Evolutionary conservation across 495 filamentous ascomycete species (phyloP).

Genomic region (Bombardia bombarda): DNA sequence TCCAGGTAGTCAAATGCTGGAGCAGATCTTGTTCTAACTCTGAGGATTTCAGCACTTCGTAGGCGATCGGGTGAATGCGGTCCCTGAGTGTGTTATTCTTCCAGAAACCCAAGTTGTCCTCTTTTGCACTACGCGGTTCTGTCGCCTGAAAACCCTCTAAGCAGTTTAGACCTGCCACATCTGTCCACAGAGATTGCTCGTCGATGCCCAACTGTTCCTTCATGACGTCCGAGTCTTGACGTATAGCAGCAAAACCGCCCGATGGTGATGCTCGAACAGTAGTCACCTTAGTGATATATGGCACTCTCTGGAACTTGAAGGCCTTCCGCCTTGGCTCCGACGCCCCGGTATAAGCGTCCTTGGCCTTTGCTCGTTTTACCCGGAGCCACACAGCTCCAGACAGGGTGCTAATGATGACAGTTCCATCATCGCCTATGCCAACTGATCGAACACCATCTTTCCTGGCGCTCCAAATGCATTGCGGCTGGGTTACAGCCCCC

Average conservation of each 20-base stretch:
- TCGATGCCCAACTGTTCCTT: slow-evolving; percentile 62
- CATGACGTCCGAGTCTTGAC: slow-evolving; percentile 78
- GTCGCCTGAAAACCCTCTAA: slow-evolving; percentile 41
- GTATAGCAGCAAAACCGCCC: slow-evolving; percentile 82
- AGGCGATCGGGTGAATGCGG: slow-evolving; percentile 28
- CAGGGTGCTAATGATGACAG: slow-evolving; percentile 86
- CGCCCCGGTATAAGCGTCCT: slow-evolving; percentile 51
- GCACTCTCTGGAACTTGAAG: slow-evolving; percentile 86
- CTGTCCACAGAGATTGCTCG: slow-evolving; percentile 60
- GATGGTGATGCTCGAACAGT: slow-evolving; percentile 79
- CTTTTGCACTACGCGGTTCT: slow-evolving; percentile 15
- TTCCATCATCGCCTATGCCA: slow-evolving; percentile 84
- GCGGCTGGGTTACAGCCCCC: slow-evolving; percentile 63
- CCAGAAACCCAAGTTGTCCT: slow-evolving; percentile 29
- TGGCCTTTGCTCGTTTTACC: slow-evolving; percentile 69
- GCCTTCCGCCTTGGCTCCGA: slow-evolving; percentile 60
- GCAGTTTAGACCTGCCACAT: slow-evolving; percentile 60
- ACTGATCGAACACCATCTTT: slow-evolving; percentile 81
- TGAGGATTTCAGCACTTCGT: slow-evolving; percentile 42
- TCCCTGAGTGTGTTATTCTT: slow-evolving; percentile 19
- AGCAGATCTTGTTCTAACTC: slow-evolving; percentile 51
- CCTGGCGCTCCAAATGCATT: slow-evolving; percentile 78
- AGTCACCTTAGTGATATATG: slow-evolving; percentile 73
- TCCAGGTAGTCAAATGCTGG: slow-evolving; percentile 30
- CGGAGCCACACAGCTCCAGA: slow-evolving; percentile 89